Evolutionary conservation across 257 asterid genomes (phyloP).

Genomic region (Cinchona pubescens): DNA sequence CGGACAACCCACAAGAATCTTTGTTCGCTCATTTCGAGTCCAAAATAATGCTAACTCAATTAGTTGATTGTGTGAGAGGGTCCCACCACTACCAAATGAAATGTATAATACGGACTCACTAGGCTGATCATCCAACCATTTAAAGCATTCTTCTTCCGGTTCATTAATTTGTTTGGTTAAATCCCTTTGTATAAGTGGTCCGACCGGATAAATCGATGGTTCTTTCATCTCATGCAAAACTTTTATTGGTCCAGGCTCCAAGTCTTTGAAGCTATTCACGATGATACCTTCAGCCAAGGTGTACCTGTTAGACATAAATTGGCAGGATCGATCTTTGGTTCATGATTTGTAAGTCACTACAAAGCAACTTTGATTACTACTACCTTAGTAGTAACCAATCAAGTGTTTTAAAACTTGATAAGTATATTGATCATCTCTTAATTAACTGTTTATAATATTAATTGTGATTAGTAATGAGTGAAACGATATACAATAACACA

Average conservation of each 20-base stretch:
- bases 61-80: slow-evolving; percentile 46
- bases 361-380: too few relatives aligned
- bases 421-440: too few relatives aligned
- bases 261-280: slow-evolving; percentile 51
- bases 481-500: too few relatives aligned
- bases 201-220: slow-evolving; percentile 52
- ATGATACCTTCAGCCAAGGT: slow-evolving; percentile 58
- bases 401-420: too few relatives aligned
- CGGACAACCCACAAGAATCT: slow-evolving; percentile 41
- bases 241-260: slow-evolving; percentile 57
- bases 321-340: too few relatives aligned
- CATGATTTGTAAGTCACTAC: too few relatives aligned
- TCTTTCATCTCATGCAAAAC: slow-evolving; percentile 22
- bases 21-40: slow-evolving; percentile 37
- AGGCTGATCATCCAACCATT: slow-evolving; percentile 71
- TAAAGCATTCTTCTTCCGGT: slow-evolving; percentile 24
- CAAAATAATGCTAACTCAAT: slow-evolving; percentile 33
- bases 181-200: slow-evolving; percentile 53
- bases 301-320: too few relatives aligned
- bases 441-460: too few relatives aligned
- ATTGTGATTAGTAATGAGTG: too few relatives aligned
- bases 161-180: not conserved
- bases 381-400: too few relatives aligned
- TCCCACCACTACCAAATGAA: slow-evolving; percentile 80
- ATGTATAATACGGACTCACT: slow-evolving; percentile 58